Evolutionary conservation across 1,284 basidiomycete species (phyloP).

Genomic region (Cryptococcus hybrid): DNA sequence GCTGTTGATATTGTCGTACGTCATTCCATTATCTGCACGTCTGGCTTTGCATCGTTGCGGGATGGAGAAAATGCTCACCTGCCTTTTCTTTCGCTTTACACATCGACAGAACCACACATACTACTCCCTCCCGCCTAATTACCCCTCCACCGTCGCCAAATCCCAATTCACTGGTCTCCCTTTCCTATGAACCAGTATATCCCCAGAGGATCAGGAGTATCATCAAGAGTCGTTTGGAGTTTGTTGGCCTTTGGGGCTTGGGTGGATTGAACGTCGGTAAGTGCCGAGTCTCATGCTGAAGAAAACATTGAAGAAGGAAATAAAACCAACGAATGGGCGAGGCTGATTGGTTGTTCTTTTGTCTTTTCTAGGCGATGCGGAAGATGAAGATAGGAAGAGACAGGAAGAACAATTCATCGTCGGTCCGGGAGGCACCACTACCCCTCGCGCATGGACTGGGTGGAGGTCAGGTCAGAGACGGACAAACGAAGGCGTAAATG

Average conservation of each 20-base stretch:
- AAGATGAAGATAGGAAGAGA: slow-evolving; percentile 30
- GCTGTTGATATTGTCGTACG: slow-evolving; percentile 43
- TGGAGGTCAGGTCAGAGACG: slow-evolving; percentile 31
- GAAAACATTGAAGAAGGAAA: not conserved
- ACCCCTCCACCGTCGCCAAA: slow-evolving; percentile 25
- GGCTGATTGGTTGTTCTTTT: not conserved
- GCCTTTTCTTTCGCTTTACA: not conserved
- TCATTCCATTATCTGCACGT: not conserved
- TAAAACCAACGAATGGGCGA: not conserved
- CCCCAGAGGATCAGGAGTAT: slow-evolving; percentile 36
- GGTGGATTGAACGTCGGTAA: slow-evolving; percentile 32
- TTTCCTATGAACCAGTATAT: slow-evolving; percentile 43
- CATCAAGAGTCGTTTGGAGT: slow-evolving; percentile 30
- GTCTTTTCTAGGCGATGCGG: slow-evolving; percentile 19
- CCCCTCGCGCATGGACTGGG: slow-evolving; percentile 34
- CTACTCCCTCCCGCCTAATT: slow-evolving; percentile 45
- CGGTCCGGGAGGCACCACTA: slow-evolving; percentile 38
- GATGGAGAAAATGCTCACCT: not conserved
- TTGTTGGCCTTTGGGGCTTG: slow-evolving; percentile 44
- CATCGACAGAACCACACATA: slow-evolving; percentile 40
- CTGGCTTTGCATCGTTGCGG: not conserved
- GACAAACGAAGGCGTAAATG: slow-evolving; percentile 32
- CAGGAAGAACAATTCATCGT: slow-evolving; percentile 31
- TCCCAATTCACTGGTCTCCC: slow-evolving; percentile 27
- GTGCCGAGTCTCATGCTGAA: not conserved